phyloP scores from a whole-genome alignment of 1,284 basidiomycete genomes.

The Cystobasidiaceae sp. region DNA sequence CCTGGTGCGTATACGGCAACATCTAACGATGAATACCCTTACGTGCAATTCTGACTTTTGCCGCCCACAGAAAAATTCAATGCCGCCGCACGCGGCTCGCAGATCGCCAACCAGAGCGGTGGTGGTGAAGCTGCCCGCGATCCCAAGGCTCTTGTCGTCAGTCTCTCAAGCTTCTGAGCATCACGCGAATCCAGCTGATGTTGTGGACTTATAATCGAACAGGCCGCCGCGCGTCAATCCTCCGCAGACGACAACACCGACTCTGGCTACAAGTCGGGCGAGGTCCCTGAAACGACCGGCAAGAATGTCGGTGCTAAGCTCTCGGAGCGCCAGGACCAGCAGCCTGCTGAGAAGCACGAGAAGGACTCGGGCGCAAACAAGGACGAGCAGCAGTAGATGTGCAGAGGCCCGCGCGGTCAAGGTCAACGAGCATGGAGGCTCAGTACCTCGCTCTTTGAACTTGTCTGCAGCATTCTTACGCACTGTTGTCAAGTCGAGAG shows the following conservation, averaged over 20 bases:
- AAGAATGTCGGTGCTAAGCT: not conserved
- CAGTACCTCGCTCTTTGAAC: too few relatives aligned
- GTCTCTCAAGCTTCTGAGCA: not conserved
- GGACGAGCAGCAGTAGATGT: not conserved
- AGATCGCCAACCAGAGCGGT: slow-evolving; percentile 19
- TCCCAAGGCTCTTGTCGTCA: slow-evolving; percentile 14
- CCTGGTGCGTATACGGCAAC: not conserved
- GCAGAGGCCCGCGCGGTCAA: too few relatives aligned
- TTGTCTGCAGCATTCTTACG: not conserved
- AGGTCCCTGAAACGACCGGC: not conserved
- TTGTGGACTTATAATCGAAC: too few relatives aligned
- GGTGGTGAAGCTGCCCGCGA: slow-evolving; percentile 23
- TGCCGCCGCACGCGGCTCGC: slow-evolving; percentile 4
- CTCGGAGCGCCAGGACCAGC: not conserved
- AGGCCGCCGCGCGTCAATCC: not conserved
- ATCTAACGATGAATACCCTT: too few relatives aligned
- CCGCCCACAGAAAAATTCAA: not conserved
- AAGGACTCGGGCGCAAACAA: slow-evolving; percentile 1
- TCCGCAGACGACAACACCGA: not conserved
- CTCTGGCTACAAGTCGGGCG: not conserved
- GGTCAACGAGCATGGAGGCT: too few relatives aligned
- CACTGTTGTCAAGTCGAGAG: not conserved
- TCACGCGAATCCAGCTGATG: too few relatives aligned
- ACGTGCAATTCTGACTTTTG: too few relatives aligned
- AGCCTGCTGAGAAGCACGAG: not conserved